Evolutionary conservation across 2,329 filamentous ascomycete genomes (phyloP), one percentile per base, ranked within the genome.

Genomic region (Uncinocarpus reesii): DNA sequence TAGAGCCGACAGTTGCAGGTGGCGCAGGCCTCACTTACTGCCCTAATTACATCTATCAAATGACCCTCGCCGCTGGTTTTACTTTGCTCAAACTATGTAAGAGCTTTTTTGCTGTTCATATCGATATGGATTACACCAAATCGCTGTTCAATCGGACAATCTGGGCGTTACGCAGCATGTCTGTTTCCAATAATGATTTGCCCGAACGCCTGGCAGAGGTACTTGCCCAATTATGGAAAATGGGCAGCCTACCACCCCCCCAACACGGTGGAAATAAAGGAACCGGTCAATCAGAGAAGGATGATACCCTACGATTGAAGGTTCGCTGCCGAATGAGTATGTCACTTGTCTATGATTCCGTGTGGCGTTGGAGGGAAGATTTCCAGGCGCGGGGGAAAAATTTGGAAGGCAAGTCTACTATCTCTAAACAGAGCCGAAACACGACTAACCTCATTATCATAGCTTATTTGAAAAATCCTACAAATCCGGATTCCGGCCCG

Each of bases 381-480:
- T 76, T 75, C 58, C 81, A 85, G 63, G 77, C 82, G 42, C 75
- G 80, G 62, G 84, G 81, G 42, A 77, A 81, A 59, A 83, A 81
- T 53, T 73, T 87, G 47, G 83, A 87, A 69, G 76, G 83, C 86
- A 74, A 71, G 78, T 13, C 28, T 7, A 15, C 6, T 2, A 10
- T 8, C n/a, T 37, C 2, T 11, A 23, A 2, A 15, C 13, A 40
- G 7, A 13, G 11, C 3, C 6, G 7, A 11, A 40, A 11, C n/a
- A 13, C 36, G 15, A 13, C 56, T 60, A 62, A 62, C 63, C 55
- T 65, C 51, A 21, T 38, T 35, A 3, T 37, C 31, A 11, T 44
- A 71, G 71, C 72, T 67, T 87, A 85, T 56, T 78, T 88, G 52
- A 88, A 90, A 62, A 86, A 92, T 60, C 86, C 87, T 36, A 94